Conservation (phyloP, 2,329 filamentous ascomycete species). For the Endoconidiophora laricicola region DNA sequence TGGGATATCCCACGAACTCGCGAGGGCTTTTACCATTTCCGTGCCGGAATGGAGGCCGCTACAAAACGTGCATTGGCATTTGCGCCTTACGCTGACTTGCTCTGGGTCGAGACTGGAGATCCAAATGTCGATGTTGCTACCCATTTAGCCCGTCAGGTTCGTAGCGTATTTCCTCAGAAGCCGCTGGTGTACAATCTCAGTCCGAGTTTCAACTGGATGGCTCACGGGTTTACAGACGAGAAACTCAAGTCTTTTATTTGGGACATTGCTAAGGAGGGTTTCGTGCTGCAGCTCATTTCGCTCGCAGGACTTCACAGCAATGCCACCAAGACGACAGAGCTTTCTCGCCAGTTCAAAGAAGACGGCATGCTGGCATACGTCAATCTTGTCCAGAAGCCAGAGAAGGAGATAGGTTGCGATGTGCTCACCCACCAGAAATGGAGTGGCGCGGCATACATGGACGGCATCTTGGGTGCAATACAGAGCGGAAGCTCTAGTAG, state of each 20-base stretch:
- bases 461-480: conserved; percentile 77
- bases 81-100: conserved; percentile 78
- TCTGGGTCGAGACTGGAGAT: conserved; percentile 94
- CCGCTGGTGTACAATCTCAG: conserved; percentile 91
- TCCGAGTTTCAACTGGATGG: conserved; percentile 98
- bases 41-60: conserved; percentile 65
- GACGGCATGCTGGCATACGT: conserved; percentile 97
- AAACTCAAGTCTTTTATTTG: conserved; percentile 84
- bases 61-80: conserved; percentile 89
- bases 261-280: conserved; percentile 85
- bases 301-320: conserved; percentile 51
- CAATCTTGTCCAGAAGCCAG: conserved; percentile 72
- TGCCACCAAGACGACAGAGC: conserved; percentile 50
- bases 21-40: conserved; percentile 88
- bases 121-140: conserved; percentile 65
- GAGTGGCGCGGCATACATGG: conserved; percentile 55
- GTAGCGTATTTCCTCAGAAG: conserved; percentile 55
- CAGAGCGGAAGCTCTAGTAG: conserved; percentile 80
- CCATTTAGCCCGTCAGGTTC: conserved; percentile 61
- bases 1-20: conserved; percentile 88
- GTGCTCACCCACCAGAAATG: conserved; percentile 92
- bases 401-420: conserved; percentile 82
- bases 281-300: conserved; percentile 50
- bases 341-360: conserved; percentile 67
- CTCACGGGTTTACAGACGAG: conserved; percentile 72